Base-by-base conservation (phyloP, 768 basidiomycete species). In the Hygrocybe punicea region DNA sequence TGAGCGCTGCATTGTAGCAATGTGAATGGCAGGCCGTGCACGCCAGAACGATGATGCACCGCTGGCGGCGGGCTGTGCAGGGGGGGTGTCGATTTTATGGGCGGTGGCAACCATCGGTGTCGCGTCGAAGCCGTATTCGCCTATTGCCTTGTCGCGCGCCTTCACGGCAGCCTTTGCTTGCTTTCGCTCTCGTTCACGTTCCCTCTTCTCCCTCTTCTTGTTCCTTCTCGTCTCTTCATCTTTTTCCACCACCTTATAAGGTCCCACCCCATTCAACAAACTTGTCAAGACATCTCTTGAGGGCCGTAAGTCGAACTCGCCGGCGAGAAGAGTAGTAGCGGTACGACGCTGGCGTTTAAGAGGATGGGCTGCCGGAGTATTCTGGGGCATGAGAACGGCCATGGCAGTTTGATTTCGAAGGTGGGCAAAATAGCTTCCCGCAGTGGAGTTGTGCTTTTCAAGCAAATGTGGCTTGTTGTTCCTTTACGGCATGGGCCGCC, bases 211-310 rank as follows among this genome's bases (percentile, higher is more conserved):
- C 56, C 75, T 76, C 70, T 80, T 85, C 70, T 76, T 80, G 59
- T 73, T 79, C 68, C 79, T 77, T 62, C 79, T 78, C 42, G 73
- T 63, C 67, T 83, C 81, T 59, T 85, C 84, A 29, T 84, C 81
- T 56, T 76, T 80, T 72, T 87, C 86, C 24, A 84, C 80, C 14
- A 72, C 78, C 58, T 81, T 79, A 70, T 89, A 86, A 6, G 81
- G 81, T 0, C 79, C 80, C 29, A 90, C 85, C 51, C 89, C 88
- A 65, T 91, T 91, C 65, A 91, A 74, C 50, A 91, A 70, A 70
- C 86, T 88, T 13, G 90, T 91, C 61, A 92, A 78, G 60, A 87
- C 87, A 72, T 91, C 89, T 67, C 90, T 81, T 36, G 78, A 66
- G 0, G 86, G 84, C 17, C 79, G 79, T 5, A 78, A 68, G 74